Base-by-base conservation (phyloP, 768 basidiomycete genomes). In the Paxillus ammoniavirescens region DNA sequence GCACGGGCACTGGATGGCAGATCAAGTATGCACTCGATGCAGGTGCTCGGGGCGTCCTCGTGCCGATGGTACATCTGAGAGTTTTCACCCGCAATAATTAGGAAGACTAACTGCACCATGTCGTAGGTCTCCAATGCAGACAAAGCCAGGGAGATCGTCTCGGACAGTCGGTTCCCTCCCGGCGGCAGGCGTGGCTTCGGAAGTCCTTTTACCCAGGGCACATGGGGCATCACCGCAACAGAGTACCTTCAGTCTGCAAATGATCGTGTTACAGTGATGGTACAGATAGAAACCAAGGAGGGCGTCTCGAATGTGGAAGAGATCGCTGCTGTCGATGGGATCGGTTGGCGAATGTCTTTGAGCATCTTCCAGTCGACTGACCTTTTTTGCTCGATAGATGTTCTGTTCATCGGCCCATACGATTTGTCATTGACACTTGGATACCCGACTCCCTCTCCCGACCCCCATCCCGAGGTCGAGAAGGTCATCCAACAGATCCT, bases 11-110 rank as follows among this genome's bases (percentile, higher is more conserved):
- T 2, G 75, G 76, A 51, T 87, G 85, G 84, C 85, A 87, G 65
- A 86, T 88, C 69, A 88, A 88, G 69, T 75, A 82, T 55, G 85
- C 81, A 1, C 75, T 88, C 30, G 86, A 88, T 61, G 81, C 82
- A 0, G 87, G 86, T 5, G 86, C 86, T 15, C 73, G 75, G 26
- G 85, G 87, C 0, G 70, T 87, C 5, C 60, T 89, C 40, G 81
- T 87, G 0, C 86, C 87, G 4, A 84, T 88, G 84, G 84, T 87
- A 59, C 36, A 72, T 52, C 35, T 26, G 26, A 26, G 26, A 10
- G 21, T 17, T 40, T 13, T 3, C 48, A 12, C 40, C 21, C 5
- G 33, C 15, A 26, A 49, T 28, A 13, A 9, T 31, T 37, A 41
- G 12, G 14, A 9, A 38, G 44, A 21, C 26, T 31, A 31, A 44